These are phyloP conservation scores for Umbellularia californica DNA, from an alignment of 164 flowering plant genomes.

Conservation along the genomic window DNA sequence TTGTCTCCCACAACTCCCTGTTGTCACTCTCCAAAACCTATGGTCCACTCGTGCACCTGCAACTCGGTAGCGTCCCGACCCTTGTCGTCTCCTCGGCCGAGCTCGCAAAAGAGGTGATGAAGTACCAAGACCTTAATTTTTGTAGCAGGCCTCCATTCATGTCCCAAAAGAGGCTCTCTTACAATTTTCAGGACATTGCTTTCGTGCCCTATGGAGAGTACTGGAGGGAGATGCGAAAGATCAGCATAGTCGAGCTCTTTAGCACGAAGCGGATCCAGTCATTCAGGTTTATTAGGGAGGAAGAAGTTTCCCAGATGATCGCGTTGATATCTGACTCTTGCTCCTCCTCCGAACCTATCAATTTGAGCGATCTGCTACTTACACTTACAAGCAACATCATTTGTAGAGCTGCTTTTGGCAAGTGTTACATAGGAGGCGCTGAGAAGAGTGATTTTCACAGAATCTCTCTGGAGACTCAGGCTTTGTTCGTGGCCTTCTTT, in stretches of 20 bases:
- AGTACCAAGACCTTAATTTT: conserved; percentile 15
- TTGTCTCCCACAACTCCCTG: conserved; percentile 7
- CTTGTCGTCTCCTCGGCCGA: conserved; percentile 21
- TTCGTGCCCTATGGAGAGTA: conserved; percentile 22
- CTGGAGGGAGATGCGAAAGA: conserved; percentile 30
- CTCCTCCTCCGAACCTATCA: neutral
- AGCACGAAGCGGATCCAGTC: conserved; percentile 18
- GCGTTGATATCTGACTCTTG: conserved; percentile 1
- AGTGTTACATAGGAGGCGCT: neutral
- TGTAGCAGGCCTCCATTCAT: conserved; percentile 9
- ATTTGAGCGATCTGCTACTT: conserved; percentile 15
- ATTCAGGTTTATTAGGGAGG: conserved; percentile 8
- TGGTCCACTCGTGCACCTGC: conserved; percentile 20
- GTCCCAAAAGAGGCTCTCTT: conserved; percentile 1
- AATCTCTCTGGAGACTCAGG: conserved; percentile 1
- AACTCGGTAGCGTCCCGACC: conserved; percentile 17
- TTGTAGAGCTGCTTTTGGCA: conserved; percentile 21
- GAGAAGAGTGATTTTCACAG: conserved; percentile 3
- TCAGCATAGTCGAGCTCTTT: conserved; percentile 14
- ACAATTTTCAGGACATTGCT: conserved; percentile 12
- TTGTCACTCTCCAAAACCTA: conserved; percentile 8
- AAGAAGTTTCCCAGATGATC: conserved; percentile 16
- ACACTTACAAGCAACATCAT: conserved; percentile 12
- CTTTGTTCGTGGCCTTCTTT: conserved; percentile 4
- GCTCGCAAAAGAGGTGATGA: conserved; percentile 17